Conservation (phyloP, 805 yeast species). For the Candida ponderosae region DNA sequence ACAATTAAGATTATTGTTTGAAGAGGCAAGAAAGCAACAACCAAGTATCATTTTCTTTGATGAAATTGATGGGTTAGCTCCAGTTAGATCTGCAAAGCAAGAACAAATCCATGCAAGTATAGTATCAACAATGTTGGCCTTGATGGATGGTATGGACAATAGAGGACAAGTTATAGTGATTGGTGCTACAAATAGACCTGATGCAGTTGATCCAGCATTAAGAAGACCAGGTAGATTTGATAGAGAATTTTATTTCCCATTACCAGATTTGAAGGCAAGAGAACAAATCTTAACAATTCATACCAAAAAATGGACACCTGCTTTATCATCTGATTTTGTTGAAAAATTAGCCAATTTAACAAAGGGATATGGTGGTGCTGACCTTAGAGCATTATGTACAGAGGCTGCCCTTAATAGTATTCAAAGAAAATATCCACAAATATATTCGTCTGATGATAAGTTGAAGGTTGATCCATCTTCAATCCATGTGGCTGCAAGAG, state of each 20-base stretch:
- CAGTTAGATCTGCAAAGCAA: conserved; percentile 94
- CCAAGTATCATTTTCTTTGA: conserved; percentile 95
- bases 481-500: conserved; percentile 70
- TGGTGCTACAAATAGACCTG: conserved; percentile 98
- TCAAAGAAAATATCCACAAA: conserved; percentile 89
- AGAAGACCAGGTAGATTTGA: conserved; percentile 97
- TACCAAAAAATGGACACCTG: conserved; percentile 84
- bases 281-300: conserved; percentile 75
- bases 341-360: conserved; percentile 69
- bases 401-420: conserved; percentile 92
- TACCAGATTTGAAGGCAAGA: conserved; percentile 79
- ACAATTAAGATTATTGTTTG: conserved; percentile 82
- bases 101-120: conserved; percentile 98
- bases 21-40: conserved; percentile 93
- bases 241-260: conserved; percentile 91
- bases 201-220: conserved; percentile 95
- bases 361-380: conserved; percentile 98
- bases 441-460: conserved; percentile 69
- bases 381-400: conserved; percentile 86
- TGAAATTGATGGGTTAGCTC: conserved; percentile 97
- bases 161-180: conserved; percentile 97
- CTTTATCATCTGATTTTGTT: conserved; percentile 48
- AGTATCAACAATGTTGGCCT: conserved; percentile 87
- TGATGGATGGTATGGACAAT: conserved; percentile 99
- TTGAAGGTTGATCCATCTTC: conserved; percentile 62